Conservation (phyloP, 2,329 filamentous ascomycete species). For the Macroventuria anomochaeta region DNA sequence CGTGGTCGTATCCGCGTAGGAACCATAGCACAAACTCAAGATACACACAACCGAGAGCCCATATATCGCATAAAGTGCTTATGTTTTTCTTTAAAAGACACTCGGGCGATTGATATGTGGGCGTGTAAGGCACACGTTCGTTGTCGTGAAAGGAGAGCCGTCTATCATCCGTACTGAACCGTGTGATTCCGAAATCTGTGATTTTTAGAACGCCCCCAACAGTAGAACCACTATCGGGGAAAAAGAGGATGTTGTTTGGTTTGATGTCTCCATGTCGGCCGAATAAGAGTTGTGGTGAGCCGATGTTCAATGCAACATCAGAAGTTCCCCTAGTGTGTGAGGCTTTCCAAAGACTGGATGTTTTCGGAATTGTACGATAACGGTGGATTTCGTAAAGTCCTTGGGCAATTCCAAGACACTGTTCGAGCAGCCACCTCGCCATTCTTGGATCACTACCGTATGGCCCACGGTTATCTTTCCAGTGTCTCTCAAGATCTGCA, state of each 20-base stretch:
- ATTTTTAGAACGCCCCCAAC: constrained; percentile 37
- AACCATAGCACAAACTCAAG: constrained; percentile 40
- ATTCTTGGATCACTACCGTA: neutral
- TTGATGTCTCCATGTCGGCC: constrained; percentile 48
- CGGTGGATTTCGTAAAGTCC: neutral
- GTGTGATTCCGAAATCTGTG: constrained; percentile 41
- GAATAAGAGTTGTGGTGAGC: neutral
- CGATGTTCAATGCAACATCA: no score
- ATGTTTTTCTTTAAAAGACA: constrained; percentile 25
- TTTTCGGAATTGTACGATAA: neutral
- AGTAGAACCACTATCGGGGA: neutral
- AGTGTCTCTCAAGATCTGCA: neutral
- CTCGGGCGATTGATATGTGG: constrained; percentile 33
- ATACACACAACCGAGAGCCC: constrained; percentile 42
- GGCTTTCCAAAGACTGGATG: no score
- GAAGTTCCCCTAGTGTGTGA: no score
- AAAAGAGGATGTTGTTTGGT: constrained; percentile 49
- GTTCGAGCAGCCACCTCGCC: neutral
- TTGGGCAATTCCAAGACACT: neutral
- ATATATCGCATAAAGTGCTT: constrained; percentile 47
- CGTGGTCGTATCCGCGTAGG: constrained; percentile 3
- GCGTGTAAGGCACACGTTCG: constrained; percentile 21
- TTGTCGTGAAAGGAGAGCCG: no score
- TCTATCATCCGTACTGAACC: constrained; percentile 9
- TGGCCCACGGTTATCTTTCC: neutral